Base-by-base conservation (phyloP, 371 early-diverging fungal species). In the Smittium mucronatum region DNA sequence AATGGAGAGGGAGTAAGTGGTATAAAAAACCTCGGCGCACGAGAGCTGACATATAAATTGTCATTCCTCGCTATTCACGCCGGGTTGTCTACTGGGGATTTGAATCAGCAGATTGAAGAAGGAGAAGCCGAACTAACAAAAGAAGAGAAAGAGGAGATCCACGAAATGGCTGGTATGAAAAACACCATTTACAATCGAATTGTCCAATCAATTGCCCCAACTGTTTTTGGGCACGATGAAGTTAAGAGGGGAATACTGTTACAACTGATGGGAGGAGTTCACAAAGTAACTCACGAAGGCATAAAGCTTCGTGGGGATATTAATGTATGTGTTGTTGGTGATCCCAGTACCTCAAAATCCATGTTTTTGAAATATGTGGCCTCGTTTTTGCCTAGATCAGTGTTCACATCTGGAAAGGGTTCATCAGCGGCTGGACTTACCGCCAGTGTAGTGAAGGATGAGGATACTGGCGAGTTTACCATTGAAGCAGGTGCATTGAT, bases 401-500 rank as follows among this genome's bases (percentile, higher is more conserved):
- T 99, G 15, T 99, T 94, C 74, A 99, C 99, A 0, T 94, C 96
- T 63, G 99, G 99, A 69, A 98, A 98, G 78, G 95, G 95, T n/a
- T 92, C 94, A 28, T 91, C 90, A 81, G 99, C 99, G 15, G 99
- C 99, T 28, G 99, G 99, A 82, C 84, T 99, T 65, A 99, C 99
- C 1, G 99, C 99, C 0, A 87, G 91, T 58, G 99, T 99, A 17
- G 88, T 96, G 67, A 95, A 93, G 78, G 99, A 99, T 77, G 95
- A 95, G 78, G 99, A 98, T 75, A 97, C 98, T 1, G 98, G 99
- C 69, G 99, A 99, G 78, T 98, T 98, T 72, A 95, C 97, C 0
- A 95, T 99, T 72, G 99, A 99, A 78, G 99, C 99, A 25, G 99
- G 99, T 72, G 99, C 99, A 15, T 83, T 99, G 63, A 96, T 99